phyloP scores from a whole-genome alignment of 352 stramenopile species.

The Globisporangium yorkense region DNA sequence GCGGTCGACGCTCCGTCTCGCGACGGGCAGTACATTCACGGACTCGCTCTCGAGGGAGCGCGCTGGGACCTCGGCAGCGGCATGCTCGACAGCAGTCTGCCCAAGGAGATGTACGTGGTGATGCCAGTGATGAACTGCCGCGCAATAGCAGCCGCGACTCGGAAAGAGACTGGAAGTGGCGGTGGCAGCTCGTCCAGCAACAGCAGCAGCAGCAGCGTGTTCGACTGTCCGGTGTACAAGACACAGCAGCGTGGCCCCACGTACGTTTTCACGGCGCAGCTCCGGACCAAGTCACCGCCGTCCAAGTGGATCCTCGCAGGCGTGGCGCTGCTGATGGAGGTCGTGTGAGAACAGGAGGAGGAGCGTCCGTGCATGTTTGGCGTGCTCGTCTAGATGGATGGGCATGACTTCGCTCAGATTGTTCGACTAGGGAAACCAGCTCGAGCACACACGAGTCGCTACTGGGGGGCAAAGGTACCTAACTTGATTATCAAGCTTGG shows the following conservation, averaged over 20 bases:
- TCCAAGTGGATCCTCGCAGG: conserved; percentile 90
- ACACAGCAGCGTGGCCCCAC: conserved; percentile 88
- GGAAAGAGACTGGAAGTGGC: conserved; percentile 10
- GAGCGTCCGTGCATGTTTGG: no score
- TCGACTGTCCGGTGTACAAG: conserved; percentile 89
- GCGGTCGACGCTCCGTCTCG: conserved; percentile 75
- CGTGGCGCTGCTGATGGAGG: conserved; percentile 87
- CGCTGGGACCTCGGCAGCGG: conserved; percentile 80
- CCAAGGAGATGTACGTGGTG: conserved; percentile 88
- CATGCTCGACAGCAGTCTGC: conserved; percentile 71
- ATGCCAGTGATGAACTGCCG: conserved; percentile 92
- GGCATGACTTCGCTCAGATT: no score
- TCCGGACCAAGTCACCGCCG: conserved; percentile 81
- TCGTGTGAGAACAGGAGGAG: conserved; percentile 31
- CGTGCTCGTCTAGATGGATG: no score
- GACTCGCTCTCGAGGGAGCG: conserved; percentile 87
- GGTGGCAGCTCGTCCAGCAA: not conserved
- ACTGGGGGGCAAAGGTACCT: no score
- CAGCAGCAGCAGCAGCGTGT: conserved; percentile 21
- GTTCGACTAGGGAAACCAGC: no score
- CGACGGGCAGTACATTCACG: conserved; percentile 89
- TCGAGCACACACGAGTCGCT: no score
- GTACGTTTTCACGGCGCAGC: conserved; percentile 83
- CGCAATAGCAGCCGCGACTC: conserved; percentile 27
- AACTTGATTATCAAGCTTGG: no score